Evolutionary conservation across 2,329 filamentous ascomycete genomes (phyloP).

Genomic region (Sporothrix schenckii): DNA sequence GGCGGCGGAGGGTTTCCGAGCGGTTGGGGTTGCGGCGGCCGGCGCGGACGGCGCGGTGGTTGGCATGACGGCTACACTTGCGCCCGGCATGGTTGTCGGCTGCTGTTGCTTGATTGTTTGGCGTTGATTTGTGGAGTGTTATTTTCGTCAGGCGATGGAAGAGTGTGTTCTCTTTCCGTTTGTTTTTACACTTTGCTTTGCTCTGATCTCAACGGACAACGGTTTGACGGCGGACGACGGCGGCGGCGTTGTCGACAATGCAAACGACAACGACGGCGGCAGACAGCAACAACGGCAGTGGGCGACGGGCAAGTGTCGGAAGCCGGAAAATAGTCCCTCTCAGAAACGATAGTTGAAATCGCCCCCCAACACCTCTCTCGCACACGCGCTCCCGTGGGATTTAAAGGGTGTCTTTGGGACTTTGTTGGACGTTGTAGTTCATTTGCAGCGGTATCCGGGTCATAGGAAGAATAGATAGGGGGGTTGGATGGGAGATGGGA

Average conservation of each 20-base stretch:
- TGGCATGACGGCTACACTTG: slow-evolving; percentile 66
- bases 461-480: slow-evolving; percentile 55
- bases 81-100: slow-evolving; percentile 66
- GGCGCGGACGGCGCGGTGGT: slow-evolving; percentile 69
- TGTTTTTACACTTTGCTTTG: not conserved
- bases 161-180: slow-evolving; percentile 11
- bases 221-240: slow-evolving; percentile 35
- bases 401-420: slow-evolving; percentile 70
- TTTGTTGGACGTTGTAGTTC: slow-evolving; percentile 53
- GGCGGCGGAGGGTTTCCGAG: slow-evolving; percentile 73
- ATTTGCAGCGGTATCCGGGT: slow-evolving; percentile 58
- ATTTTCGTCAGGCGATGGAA: not conserved
- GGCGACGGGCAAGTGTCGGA: slow-evolving; percentile 41
- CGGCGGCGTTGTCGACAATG: slow-evolving; percentile 36
- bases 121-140: slow-evolving; percentile 10
- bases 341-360: slow-evolving; percentile 64
- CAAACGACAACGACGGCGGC: slow-evolving; percentile 37
- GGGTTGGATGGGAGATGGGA: slow-evolving; percentile 24
- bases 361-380: slow-evolving; percentile 58
- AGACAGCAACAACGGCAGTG: slow-evolving; percentile 31
- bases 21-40: slow-evolving; percentile 64
- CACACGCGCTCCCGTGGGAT: slow-evolving; percentile 67
- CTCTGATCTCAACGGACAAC: not conserved
- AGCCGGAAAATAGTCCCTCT: slow-evolving; percentile 43
- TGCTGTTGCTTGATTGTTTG: slow-evolving; percentile 40